phyloP scores from a whole-genome alignment of 768 basidiomycete genomes.

The Strobilomyces dryophilus region DNA sequence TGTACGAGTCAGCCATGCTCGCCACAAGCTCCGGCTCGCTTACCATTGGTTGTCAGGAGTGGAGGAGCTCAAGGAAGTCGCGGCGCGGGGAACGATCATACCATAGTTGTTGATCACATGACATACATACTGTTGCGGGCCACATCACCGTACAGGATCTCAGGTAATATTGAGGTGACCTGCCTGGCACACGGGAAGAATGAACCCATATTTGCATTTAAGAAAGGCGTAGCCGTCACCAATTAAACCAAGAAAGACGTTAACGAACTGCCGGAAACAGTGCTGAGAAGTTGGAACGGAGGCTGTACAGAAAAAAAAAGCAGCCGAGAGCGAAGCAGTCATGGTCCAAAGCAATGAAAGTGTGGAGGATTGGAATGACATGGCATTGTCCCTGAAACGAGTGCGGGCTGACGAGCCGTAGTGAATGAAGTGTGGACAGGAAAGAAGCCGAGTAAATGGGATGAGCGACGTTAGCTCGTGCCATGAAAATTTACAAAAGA shows the following conservation, averaged over 20 bases:
- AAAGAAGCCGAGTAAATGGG: constrained; percentile 18
- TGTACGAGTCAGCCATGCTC: constrained; percentile 20
- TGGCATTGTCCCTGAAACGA: constrained; percentile 27
- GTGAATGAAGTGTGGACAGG: constrained; percentile 12
- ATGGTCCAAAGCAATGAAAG: constrained; percentile 26
- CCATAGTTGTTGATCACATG: constrained; percentile 22
- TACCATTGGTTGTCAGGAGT: constrained; percentile 17
- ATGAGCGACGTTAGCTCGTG: constrained; percentile 15
- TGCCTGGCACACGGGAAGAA: constrained; percentile 2
- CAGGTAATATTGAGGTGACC: not conserved
- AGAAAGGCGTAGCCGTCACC: constrained; percentile 13
- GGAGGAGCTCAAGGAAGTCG: constrained; percentile 1
- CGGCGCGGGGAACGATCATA: not conserved
- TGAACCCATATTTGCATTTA: constrained; percentile 24
- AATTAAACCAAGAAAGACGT: constrained; percentile 21
- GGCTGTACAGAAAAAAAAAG: constrained; percentile 12
- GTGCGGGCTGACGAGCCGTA: constrained; percentile 15
- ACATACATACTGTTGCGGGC: constrained; percentile 5
- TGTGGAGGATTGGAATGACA: constrained; percentile 8
- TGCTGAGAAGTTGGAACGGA: constrained; percentile 6
- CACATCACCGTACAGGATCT: too few relatives aligned
- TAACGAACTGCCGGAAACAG: constrained; percentile 11
- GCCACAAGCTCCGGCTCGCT: not conserved
- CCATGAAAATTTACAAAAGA: constrained; percentile 20
- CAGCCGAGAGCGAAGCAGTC: constrained; percentile 7